A percentile compares a stretch with the other conserved stretches of the same genome.
phyloP scores from a whole-genome alignment of 371 early-diverging fungal species.

The Mucor mucedo region DNA sequence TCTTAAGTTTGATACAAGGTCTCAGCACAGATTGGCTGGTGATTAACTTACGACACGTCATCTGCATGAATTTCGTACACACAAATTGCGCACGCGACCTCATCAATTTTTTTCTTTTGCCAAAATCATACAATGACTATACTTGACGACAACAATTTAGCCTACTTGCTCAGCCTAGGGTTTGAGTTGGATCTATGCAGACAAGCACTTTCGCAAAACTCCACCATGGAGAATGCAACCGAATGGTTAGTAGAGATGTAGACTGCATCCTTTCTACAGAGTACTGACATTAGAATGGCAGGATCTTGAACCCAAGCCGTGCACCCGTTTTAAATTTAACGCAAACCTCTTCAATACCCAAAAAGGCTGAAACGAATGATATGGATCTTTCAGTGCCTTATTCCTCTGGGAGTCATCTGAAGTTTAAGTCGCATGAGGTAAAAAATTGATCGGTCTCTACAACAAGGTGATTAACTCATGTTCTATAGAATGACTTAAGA shows the following conservation, averaged over 20 bases:
- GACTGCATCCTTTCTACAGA: no score
- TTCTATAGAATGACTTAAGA: neutral
- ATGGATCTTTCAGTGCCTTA: neutral
- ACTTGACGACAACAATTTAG: conserved; percentile 30
- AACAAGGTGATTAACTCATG: neutral
- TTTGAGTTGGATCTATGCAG: conserved; percentile 40
- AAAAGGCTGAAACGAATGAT: neutral
- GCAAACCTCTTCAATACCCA: neutral
- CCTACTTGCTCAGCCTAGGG: conserved; percentile 39
- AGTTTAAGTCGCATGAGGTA: neutral
- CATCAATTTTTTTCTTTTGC: neutral
- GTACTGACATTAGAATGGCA: neutral
- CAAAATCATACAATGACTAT: neutral
- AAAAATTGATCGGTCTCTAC: neutral
- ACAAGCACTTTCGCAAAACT: conserved; percentile 29
- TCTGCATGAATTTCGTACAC: no score
- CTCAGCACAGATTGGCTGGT: no score
- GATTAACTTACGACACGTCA: no score
- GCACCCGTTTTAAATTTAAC: neutral
- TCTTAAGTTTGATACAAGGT: no score
- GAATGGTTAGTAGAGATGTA: conserved; percentile 30
- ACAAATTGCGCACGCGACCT: neutral
- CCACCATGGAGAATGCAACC: conserved; percentile 38
- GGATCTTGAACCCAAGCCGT: conserved; percentile 14
- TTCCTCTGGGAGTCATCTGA: neutral